phyloP scores from a whole-genome alignment of 352 stramenopile genomes.

The Phytopythium helicoides region DNA sequence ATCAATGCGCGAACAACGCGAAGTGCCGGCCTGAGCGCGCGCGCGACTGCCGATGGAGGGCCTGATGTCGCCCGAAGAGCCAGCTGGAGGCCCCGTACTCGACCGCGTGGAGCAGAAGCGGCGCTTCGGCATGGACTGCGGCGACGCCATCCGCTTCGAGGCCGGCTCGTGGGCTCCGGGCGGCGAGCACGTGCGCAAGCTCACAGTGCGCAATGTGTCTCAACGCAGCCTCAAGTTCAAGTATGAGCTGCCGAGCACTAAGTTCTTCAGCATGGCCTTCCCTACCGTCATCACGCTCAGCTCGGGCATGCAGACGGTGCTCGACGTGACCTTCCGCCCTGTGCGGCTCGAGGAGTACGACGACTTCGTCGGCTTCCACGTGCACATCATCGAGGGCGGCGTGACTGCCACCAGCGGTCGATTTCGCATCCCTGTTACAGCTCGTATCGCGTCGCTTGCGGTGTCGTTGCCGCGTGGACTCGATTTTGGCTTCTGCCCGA shows the following conservation, averaged over 20 bases:
- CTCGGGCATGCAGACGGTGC: conserved; percentile 78
- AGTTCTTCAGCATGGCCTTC: conserved; percentile 95
- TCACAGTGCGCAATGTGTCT: conserved; percentile 91
- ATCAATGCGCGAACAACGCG: neutral
- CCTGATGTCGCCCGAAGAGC: neutral
- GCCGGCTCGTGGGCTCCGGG: conserved; percentile 88
- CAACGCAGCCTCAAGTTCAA: conserved; percentile 89
- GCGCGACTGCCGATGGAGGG: neutral
- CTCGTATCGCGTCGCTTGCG: conserved; percentile 72
- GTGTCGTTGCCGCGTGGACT: conserved; percentile 57
- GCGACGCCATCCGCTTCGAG: conserved; percentile 86
- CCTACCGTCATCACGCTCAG: conserved; percentile 87
- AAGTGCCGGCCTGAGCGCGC: neutral
- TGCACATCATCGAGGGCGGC: conserved; percentile 81
- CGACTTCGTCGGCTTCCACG: conserved; percentile 89
- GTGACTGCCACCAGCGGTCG: conserved; percentile 57
- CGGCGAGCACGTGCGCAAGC: conserved; percentile 89
- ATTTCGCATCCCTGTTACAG: conserved; percentile 88
- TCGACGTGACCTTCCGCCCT: conserved; percentile 91
- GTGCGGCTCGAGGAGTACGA: conserved; percentile 90
- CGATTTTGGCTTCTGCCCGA: conserved; percentile 91
- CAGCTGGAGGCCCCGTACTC: conserved; percentile 36
- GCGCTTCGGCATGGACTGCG: conserved; percentile 75
- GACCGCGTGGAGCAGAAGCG: conserved; percentile 70
- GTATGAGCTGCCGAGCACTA: conserved; percentile 89